A percentile compares a stretch with the other conserved stretches of the same genome.
Conservation (phyloP, 2,329 filamentous ascomycete species). For the Knoxdaviesia proteae region DNA sequence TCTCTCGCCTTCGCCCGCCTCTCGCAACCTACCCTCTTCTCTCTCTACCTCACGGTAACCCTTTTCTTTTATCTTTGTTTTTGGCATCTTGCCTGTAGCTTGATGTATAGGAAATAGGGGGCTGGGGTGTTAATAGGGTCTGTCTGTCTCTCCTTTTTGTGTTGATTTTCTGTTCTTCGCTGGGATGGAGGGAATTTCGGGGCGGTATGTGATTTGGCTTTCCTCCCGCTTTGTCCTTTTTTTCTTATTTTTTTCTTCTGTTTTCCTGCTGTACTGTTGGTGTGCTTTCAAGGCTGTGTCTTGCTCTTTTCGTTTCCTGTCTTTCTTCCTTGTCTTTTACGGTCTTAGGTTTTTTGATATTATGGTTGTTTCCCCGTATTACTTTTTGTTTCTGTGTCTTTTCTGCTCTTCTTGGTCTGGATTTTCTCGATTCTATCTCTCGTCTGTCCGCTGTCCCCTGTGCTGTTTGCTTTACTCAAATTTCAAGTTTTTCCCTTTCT, state of each 20-base stretch:
- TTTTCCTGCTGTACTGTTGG: slow-evolving; percentile 2
- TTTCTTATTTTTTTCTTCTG: slow-evolving; percentile 7
- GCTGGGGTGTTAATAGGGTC: too few species aligned
- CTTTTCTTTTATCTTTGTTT: background rate
- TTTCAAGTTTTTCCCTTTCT: background rate
- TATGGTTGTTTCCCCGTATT: background rate
- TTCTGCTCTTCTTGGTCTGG: background rate
- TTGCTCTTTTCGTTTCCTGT: background rate
- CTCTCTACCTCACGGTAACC: background rate
- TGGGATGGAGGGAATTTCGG: too few species aligned
- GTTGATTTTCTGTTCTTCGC: too few species aligned
- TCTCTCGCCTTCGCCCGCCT: background rate
- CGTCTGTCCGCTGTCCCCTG: slow-evolving; percentile 5
- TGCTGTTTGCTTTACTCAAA: background rate
- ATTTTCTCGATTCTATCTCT: slow-evolving; percentile 4
- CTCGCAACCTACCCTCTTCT: background rate
- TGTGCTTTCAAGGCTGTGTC: slow-evolving; percentile 1
- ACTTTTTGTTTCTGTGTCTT: slow-evolving; percentile 1
- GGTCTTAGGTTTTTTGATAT: too few species aligned
- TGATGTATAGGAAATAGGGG: too few species aligned
- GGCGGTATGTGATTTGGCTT: background rate
- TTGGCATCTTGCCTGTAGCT: background rate
- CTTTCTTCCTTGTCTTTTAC: background rate
- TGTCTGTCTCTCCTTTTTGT: too few species aligned
- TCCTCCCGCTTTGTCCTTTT: slow-evolving; percentile 4